Conservation (phyloP, 1,284 basidiomycete species). For the Coniferiporia weirii region DNA sequence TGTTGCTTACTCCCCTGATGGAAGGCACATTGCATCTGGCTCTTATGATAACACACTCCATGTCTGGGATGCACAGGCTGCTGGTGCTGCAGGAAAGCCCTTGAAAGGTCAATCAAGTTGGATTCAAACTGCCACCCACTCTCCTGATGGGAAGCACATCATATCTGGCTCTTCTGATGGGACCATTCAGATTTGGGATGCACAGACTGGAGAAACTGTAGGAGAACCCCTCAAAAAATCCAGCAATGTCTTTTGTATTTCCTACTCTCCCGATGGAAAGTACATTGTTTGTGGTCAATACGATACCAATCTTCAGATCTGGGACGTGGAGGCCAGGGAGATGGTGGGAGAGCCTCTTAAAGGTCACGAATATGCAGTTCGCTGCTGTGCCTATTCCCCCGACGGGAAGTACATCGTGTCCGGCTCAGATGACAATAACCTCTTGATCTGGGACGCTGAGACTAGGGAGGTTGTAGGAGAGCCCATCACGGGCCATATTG, state of each 20-base stretch:
- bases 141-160: neutral
- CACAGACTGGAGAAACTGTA: slow-evolving; percentile 56
- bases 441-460: neutral
- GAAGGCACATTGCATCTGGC: slow-evolving; percentile 60
- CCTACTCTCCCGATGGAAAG: neutral
- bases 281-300: neutral
- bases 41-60: slow-evolving; percentile 34
- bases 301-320: neutral
- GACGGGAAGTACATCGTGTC: slow-evolving; percentile 1
- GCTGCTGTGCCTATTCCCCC: slow-evolving; percentile 6
- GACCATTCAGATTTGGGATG: slow-evolving; percentile 90
- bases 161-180: slow-evolving; percentile 86
- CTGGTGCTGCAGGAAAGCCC: neutral
- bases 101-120: neutral
- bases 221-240: neutral
- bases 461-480: neutral
- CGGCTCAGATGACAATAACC: slow-evolving; percentile 2
- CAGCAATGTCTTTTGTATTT: neutral
- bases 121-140: neutral
- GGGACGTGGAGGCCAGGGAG: neutral
- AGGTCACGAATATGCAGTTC: slow-evolving; percentile 7
- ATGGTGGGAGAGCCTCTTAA: slow-evolving; percentile 1
- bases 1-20: slow-evolving; percentile 20
- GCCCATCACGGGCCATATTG: slow-evolving; percentile 5
- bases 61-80: slow-evolving; percentile 1